These are phyloP conservation scores for Capsicum pubescens DNA, from an alignment of 257 asterid species.

Conservation along the genomic window DNA sequence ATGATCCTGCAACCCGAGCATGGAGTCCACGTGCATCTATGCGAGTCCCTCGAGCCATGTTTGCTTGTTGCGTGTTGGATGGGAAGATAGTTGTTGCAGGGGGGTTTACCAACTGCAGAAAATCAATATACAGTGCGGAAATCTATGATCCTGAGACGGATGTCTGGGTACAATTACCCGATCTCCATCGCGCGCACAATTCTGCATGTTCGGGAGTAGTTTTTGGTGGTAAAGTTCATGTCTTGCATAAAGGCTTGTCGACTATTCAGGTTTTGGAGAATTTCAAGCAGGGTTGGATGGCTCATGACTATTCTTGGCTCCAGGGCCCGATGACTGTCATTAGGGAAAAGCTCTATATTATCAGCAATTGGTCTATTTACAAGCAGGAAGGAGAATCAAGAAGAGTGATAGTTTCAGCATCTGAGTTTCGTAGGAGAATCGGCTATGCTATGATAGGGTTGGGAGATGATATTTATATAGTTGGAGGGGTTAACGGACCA, in stretches of 20 bases:
- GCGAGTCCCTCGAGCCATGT: constrained; percentile 96
- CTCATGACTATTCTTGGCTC: constrained; percentile 84
- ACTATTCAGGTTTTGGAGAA: constrained; percentile 79
- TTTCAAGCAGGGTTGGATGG: constrained; percentile 74
- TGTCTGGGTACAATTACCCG: constrained; percentile 72
- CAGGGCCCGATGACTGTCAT: constrained; percentile 95
- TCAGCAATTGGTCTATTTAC: constrained; percentile 82
- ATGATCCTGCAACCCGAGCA: constrained; percentile 62
- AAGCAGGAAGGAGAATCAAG: constrained; percentile 71
- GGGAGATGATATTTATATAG: constrained; percentile 81
- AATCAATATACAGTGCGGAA: constrained; percentile 88
- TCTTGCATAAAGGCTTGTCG: constrained; percentile 91
- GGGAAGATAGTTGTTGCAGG: constrained; percentile 94
- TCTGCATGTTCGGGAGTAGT: constrained; percentile 89
- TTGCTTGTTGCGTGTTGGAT: constrained; percentile 87
- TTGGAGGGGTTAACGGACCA: constrained; percentile 93
- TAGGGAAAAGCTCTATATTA: constrained; percentile 75
- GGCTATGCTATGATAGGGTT: constrained; percentile 86
- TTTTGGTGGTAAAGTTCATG: constrained; percentile 75
- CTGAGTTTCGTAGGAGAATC: constrained; percentile 79
- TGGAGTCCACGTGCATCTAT: constrained; percentile 80
- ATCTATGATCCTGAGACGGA: constrained; percentile 85
- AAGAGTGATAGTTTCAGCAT: constrained; percentile 68
- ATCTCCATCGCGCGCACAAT: constrained; percentile 81
- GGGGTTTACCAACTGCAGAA: constrained; percentile 86